phyloP scores from a whole-genome alignment of 371 early-diverging fungal genomes.

The Rhizopus sp. region DNA sequence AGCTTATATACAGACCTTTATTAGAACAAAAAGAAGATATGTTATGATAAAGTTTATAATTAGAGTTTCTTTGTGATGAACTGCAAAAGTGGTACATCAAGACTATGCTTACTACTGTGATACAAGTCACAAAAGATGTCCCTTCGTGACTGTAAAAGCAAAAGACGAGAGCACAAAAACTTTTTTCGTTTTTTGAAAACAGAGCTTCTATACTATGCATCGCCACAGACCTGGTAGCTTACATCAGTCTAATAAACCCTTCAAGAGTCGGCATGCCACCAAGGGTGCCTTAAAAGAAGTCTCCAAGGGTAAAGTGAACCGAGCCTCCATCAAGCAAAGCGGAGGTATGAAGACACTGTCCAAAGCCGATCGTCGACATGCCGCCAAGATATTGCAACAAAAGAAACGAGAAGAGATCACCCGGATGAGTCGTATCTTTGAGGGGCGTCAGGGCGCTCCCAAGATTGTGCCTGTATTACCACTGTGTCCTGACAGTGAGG shows the following conservation, averaged over 20 bases:
- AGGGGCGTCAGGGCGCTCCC: slow-evolving; percentile 81
- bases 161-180: slow-evolving; percentile 6
- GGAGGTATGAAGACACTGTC: slow-evolving; percentile 41
- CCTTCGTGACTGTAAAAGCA: slow-evolving; percentile 15
- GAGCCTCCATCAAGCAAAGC: slow-evolving; percentile 59
- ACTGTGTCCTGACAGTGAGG: slow-evolving; percentile 79
- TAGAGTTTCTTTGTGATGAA: no score
- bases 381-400: slow-evolving; percentile 78
- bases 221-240: slow-evolving; percentile 70
- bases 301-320: slow-evolving; percentile 82
- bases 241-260: slow-evolving; percentile 93
- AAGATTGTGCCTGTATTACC: slow-evolving; percentile 82
- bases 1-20: no score
- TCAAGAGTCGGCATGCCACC: slow-evolving; percentile 89
- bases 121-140: not conserved
- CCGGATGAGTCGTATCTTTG: slow-evolving; percentile 74
- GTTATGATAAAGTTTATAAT: no score
- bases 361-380: slow-evolving; percentile 85
- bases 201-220: slow-evolving; percentile 27
- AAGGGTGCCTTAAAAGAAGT: slow-evolving; percentile 80
- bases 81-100: no score
- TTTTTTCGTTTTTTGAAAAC: slow-evolving; percentile 6
- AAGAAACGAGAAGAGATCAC: slow-evolving; percentile 79
- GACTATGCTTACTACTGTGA: no score
- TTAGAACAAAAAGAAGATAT: no score